A percentile compares a stretch with the other conserved stretches of the same genome.
Evolutionary conservation across 768 basidiomycete species (phyloP).

Genomic region (Lactarius akahatsu): DNA sequence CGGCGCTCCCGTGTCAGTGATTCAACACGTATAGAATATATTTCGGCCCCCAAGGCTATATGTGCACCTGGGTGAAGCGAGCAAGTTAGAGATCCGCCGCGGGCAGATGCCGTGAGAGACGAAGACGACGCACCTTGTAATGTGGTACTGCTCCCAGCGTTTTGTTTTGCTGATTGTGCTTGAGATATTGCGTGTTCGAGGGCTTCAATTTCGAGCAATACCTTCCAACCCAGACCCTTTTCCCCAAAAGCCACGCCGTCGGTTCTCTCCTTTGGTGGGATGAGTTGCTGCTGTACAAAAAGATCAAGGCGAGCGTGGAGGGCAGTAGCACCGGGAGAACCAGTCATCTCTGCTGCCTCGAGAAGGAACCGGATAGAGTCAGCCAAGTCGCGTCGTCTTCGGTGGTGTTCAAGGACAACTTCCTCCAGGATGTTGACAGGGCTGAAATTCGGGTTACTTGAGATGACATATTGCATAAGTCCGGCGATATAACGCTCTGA

Average conservation of each 20-base stretch:
- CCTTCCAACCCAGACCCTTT: conserved; percentile 49
- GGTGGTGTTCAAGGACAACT: conserved; percentile 66
- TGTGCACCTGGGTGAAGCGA: conserved; percentile 37
- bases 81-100: background rate
- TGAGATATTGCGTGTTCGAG: conserved; percentile 53
- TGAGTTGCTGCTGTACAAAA: conserved; percentile 57
- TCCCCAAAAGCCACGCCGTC: conserved; percentile 35
- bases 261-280: conserved; percentile 40
- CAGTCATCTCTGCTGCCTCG: conserved; percentile 55
- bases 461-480: conserved; percentile 63
- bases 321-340: conserved; percentile 44
- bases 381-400: conserved; percentile 64
- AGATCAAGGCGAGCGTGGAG: conserved; percentile 51
- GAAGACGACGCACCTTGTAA: conserved; percentile 48
- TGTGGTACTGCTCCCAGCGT: conserved; percentile 61
- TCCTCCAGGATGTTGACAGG: conserved; percentile 60
- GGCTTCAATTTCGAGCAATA: conserved; percentile 64
- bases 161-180: conserved; percentile 58
- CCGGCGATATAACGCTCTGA: conserved; percentile 80
- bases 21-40: conserved; percentile 66
- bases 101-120: background rate
- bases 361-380: conserved; percentile 70
- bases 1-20: conserved; percentile 75
- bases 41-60: conserved; percentile 59
- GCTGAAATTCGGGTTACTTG: conserved; percentile 61